Base-by-base conservation (phyloP, 257 asterid genomes). In the Nicotiana tabacum region DNA sequence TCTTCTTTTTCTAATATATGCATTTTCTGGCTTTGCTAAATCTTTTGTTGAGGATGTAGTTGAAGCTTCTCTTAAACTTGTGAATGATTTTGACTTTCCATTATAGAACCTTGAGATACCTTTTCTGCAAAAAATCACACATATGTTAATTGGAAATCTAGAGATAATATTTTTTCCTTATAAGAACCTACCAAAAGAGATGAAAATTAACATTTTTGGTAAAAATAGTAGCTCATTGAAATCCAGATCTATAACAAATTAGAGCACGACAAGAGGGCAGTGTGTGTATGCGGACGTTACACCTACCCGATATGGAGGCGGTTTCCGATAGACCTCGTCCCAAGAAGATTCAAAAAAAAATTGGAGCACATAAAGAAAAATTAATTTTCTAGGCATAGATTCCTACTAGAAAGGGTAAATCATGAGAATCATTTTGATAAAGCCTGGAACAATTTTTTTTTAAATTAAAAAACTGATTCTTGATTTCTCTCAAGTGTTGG, bases 41-140 rank as follows among this genome's bases (percentile, higher is more conserved):
- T 89, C 92, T 83, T 91, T 91, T 3, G 81, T 82, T 12, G 92
- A 79, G 18, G 91, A 79, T 15, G 90, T 66, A 9, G 91, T 82
- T 9, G 97, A 88, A 5, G 90, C 90, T 4, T 91, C 97, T 33
- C 85, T 84, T 29, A 93, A 87, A 81, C 95, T 91, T 10, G 98
- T 93, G 67, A 91, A 94, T 0, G 97, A 93, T 89, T 93, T 94
- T 6, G 98, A 94, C 85, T 93, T 94, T 13, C 97, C 97, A 11
- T 88, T 92, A 83, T 94, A 93, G 92, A 93, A 94, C 48, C 87
- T 91, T 77, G 98, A 93, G 43, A 94, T 92, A 9, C 97, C 93
- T 81, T 90, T 90, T 87, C 97, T 93, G 89, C 85, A 88, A 69
- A 17, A 1, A 30, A 57, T 53, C 27, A 39, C 12, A 30, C 33